phyloP scores from a whole-genome alignment of 495 filamentous ascomycete genomes.

The Penicillium cinerascens region DNA sequence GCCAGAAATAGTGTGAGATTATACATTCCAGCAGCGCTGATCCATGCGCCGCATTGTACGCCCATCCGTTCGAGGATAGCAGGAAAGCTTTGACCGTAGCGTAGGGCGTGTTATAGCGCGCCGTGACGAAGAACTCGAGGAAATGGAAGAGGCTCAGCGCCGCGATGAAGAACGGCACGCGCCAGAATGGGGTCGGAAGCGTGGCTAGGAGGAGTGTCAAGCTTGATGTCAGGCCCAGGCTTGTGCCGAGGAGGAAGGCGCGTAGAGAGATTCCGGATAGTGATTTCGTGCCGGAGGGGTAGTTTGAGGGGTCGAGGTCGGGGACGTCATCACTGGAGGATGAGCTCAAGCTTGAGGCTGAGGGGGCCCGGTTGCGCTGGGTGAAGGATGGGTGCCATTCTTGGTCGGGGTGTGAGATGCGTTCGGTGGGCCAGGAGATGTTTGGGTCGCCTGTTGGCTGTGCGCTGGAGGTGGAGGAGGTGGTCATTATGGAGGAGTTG shows the following conservation, averaged over 20 bases:
- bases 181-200: conserved; percentile 61
- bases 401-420: neutral
- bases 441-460: conserved; percentile 10
- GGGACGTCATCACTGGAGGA: neutral
- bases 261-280: conserved; percentile 78
- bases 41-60: conserved; percentile 79
- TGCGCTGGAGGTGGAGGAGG: conserved; percentile 12
- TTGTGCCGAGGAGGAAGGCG: conserved; percentile 56
- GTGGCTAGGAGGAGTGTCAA: conserved; percentile 39
- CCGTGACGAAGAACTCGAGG: conserved; percentile 91
- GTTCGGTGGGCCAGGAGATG: conserved; percentile 9
- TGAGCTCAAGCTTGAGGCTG: conserved; percentile 3
- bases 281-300: conserved; percentile 60
- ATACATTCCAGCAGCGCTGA: conserved; percentile 69
- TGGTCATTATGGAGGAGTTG: conserved; percentile 5
- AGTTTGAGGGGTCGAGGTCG: conserved; percentile 31
- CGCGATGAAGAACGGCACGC: conserved; percentile 73
- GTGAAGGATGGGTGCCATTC: conserved; percentile 25
- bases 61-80: conserved; percentile 77
- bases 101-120: conserved; percentile 70
- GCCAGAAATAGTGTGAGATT: conserved; percentile 55
- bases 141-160: conserved; percentile 85
- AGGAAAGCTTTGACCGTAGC: conserved; percentile 75
- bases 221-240: conserved; percentile 43
- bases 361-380: conserved; percentile 9